Conservation (phyloP, 1,284 basidiomycete species). For the Heliocybe sulcata region DNA sequence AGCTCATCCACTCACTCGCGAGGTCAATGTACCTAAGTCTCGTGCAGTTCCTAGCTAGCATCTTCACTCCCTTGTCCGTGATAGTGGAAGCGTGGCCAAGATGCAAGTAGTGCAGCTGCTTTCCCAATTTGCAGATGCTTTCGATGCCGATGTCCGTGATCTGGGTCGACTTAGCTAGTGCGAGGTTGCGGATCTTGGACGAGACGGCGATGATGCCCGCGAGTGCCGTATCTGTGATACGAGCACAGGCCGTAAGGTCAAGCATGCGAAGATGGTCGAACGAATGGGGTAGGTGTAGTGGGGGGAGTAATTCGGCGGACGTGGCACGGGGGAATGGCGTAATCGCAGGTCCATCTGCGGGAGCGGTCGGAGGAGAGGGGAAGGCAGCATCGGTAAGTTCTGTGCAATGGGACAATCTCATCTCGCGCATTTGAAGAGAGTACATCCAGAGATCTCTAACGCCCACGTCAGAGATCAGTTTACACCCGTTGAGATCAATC, state of each 20-base stretch:
- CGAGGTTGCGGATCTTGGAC: conserved; percentile 87
- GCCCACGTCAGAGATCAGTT: conserved; percentile 70
- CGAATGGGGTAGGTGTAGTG: conserved; percentile 37
- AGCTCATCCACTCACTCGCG: conserved; percentile 63
- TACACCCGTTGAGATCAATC: conserved; percentile 87
- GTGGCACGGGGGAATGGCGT: neutral
- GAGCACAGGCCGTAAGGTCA: conserved; percentile 82
- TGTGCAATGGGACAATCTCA: conserved; percentile 78
- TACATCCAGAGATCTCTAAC: conserved; percentile 83
- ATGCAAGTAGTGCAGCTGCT: conserved; percentile 92
- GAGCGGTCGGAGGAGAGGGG: conserved; percentile 51
- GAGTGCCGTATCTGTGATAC: conserved; percentile 83
- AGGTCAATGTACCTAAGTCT: conserved; percentile 96
- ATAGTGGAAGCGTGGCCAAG: conserved; percentile 88
- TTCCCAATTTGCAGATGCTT: conserved; percentile 83
- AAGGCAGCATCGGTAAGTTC: conserved; percentile 84
- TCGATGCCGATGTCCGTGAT: conserved; percentile 86
- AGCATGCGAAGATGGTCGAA: conserved; percentile 86
- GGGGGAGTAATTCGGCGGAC: conserved; percentile 41
- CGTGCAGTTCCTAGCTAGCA: conserved; percentile 83
- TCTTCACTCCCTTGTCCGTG: conserved; percentile 85
- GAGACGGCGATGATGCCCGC: conserved; percentile 87
- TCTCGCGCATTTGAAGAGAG: conserved; percentile 82
- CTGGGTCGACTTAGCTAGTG: conserved; percentile 84
- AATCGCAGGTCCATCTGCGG: conserved; percentile 24